Percentiles rank a stretch among this genome's conserved stretches.
These are phyloP conservation scores for Botrytis medusae DNA, from an alignment of 2,329 filamentous ascomycete species.

Conservation along the genomic window DNA sequence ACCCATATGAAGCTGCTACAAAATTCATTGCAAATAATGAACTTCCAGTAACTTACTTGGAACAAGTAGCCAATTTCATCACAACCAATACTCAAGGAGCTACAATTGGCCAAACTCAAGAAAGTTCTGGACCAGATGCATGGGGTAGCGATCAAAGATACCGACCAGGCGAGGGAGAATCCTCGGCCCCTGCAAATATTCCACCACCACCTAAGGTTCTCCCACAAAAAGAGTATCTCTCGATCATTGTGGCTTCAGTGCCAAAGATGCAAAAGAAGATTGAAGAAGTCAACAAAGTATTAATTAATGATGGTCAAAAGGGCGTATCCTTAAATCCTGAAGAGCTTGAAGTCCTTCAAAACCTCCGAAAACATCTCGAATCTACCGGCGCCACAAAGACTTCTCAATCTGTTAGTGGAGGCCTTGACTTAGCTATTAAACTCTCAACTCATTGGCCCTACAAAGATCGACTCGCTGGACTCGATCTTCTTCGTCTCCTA, in stretches of 20 bases:
- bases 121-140: slow-evolving; percentile 55
- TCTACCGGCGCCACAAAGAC: slow-evolving; percentile 42
- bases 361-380: slow-evolving; percentile 64
- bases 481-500: slow-evolving; percentile 85
- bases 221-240: slow-evolving; percentile 77
- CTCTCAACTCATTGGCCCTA: slow-evolving; percentile 79
- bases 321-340: slow-evolving; percentile 70
- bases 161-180: slow-evolving; percentile 71
- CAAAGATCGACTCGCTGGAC: slow-evolving; percentile 73
- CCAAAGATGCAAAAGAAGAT: slow-evolving; percentile 74
- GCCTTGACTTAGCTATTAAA: slow-evolving; percentile 66
- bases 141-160: slow-evolving; percentile 79
- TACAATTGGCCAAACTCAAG: slow-evolving; percentile 66
- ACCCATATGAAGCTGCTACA: slow-evolving; percentile 86
- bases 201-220: slow-evolving; percentile 56
- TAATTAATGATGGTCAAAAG: slow-evolving; percentile 71
- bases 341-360: slow-evolving; percentile 63
- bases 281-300: slow-evolving; percentile 68
- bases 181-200: slow-evolving; percentile 42
- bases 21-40: slow-evolving; percentile 91
- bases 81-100: slow-evolving; percentile 84
- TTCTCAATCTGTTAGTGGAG: slow-evolving; percentile 50
- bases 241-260: slow-evolving; percentile 72
- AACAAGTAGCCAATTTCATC: slow-evolving; percentile 92
- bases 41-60: slow-evolving; percentile 80